Base-by-base conservation (phyloP, 176 grass and related monocot species). In the Rhynchospora tenuis region DNA sequence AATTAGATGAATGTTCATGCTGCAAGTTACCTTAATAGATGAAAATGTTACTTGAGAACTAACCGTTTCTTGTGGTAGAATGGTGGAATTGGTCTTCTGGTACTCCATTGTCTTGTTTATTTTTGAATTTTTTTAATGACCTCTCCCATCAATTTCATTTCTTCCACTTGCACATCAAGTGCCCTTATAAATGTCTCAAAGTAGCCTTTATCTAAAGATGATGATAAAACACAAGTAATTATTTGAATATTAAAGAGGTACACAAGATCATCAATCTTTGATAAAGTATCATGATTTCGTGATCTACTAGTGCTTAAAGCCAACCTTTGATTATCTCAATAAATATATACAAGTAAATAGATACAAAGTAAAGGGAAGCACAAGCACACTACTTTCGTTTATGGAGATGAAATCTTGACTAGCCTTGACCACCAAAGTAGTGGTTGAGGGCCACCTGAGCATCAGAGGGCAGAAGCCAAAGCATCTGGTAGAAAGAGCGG, bases 381-480 rank as follows among this genome's bases (percentile, higher is more conserved):
- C 13, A 51, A 64, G 29, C 6, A 65, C 5, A 31, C 33, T 38
- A 38, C 33, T 65, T 31, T 38, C 33, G 31, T 15, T 28, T 16
- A 16, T 0, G 44, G 50, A 26, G 26, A 74, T 48, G 60, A 50
- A 87, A 27, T 97, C 89, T 89, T 97, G 72, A 45, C 89, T 97
- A 64, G 84, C 89, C 91, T 85, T 90, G 86, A 91, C 86, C 54
- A 93, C 66, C 67, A 79, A 61, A 87, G 91, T 3, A 38, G 33
- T 3, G 31, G 31, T 71, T 43, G 66, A 78, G 64, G 5, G n/a
- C 43, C 5, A 98, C 95, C 93, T 93, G 93, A 38, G 86, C 91
- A 13, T 95, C 89, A 11, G 91, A 91, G 19, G 96, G 80, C 86
- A 95, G 93, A 99, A 99, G 11, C 89, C 96, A 78, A 99, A 99